phyloP scores from a whole-genome alignment of 2,329 filamentous ascomycete species.

The Cercospora brassicicola region DNA sequence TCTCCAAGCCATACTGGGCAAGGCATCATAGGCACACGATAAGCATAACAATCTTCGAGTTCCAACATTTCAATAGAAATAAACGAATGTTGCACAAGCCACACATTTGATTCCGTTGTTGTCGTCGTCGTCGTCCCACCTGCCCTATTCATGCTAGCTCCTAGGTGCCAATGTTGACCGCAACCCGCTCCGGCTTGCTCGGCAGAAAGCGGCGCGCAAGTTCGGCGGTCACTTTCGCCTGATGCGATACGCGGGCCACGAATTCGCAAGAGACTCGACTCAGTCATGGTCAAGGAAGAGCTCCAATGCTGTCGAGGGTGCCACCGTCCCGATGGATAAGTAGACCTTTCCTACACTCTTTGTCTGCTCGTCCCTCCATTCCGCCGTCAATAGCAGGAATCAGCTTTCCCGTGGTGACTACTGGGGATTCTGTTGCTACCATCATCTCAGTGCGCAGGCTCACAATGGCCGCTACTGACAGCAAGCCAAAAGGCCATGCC shows the following conservation, averaged over 20 bases:
- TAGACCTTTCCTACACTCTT: slow-evolving; percentile 1
- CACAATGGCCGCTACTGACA: slow-evolving; percentile 15
- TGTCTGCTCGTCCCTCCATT: slow-evolving; percentile 3
- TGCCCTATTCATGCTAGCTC: background rate
- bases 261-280: background rate
- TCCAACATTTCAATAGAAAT: background rate
- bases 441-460: background rate
- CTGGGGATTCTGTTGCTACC: background rate
- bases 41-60: background rate
- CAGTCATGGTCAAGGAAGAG: slow-evolving; percentile 1
- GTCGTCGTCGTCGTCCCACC: background rate
- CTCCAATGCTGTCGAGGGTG: slow-evolving; percentile 12
- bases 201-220: slow-evolving; percentile 16
- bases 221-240: background rate
- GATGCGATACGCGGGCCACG: slow-evolving; percentile 1
- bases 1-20: slow-evolving; percentile 31
- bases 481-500: slow-evolving; percentile 19
- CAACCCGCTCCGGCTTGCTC: background rate
- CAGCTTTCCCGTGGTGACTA: background rate
- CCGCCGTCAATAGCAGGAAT: background rate
- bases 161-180: background rate
- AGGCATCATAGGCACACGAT: background rate
- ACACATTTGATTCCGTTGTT: background rate
- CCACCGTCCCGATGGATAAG: slow-evolving; percentile 11
- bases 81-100: background rate